Evolutionary conservation across 768 basidiomycete genomes (phyloP).

Genomic region (Mrakia frigida): DNA sequence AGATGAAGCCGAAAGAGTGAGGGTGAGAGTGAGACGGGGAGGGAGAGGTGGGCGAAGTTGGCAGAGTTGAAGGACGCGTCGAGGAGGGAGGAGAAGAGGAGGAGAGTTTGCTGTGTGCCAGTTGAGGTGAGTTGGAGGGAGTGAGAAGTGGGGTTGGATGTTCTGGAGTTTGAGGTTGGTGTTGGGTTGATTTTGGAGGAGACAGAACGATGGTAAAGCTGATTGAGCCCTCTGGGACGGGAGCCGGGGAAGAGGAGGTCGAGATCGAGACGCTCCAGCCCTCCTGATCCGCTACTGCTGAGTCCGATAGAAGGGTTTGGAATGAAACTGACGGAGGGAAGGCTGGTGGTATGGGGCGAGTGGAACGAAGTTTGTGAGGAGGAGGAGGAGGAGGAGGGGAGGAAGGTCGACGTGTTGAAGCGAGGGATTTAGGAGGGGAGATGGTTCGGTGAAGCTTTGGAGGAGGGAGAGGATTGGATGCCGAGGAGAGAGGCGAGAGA

Average conservation of each 20-base stretch:
- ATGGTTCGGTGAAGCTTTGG: neutral
- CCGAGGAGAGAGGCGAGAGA: neutral
- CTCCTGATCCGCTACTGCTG: neutral
- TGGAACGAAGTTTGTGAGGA: neutral
- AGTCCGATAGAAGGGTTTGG: neutral
- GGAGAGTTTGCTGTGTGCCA: no score
- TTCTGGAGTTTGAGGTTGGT: neutral
- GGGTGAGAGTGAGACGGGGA: no score
- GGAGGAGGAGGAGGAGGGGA: neutral
- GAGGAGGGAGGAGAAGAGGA: neutral
- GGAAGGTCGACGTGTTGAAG: neutral
- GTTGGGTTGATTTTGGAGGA: neutral
- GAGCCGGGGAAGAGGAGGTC: neutral
- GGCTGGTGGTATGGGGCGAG: neutral
- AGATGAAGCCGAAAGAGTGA: no score
- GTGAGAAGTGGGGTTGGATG: neutral
- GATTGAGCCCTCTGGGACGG: neutral
- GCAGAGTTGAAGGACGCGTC: neutral
- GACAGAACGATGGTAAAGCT: neutral
- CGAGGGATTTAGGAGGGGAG: neutral
- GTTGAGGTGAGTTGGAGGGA: neutral
- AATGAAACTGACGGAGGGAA: neutral
- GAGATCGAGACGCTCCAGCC: slow-evolving; percentile 12
- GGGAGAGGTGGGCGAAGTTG: neutral
- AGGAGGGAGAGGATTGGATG: neutral